Evolutionary conservation across 2,329 filamentous ascomycete species (phyloP).

Genomic region (Rutstroemia sp.): DNA sequence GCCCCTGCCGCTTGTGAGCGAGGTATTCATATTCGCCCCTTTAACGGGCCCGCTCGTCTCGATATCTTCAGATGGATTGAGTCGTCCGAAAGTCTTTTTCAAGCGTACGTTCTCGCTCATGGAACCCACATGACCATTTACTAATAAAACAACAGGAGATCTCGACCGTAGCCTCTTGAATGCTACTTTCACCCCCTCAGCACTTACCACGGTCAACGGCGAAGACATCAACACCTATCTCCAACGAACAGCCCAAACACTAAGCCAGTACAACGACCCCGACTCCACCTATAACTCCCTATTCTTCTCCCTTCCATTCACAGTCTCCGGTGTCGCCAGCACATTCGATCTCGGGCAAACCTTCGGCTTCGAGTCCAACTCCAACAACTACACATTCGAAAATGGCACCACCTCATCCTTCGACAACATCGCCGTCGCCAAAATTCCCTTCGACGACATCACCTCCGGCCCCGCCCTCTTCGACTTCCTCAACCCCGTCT

Average conservation of each 20-base stretch:
- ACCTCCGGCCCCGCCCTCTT: slow-evolving; percentile 21
- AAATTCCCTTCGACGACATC: slow-evolving; percentile 25
- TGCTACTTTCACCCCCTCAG: slow-evolving; percentile 34
- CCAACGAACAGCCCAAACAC: slow-evolving; percentile 33
- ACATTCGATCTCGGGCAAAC: slow-evolving; percentile 29
- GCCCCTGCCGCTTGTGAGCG: slow-evolving; percentile 42
- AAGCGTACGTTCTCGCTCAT: slow-evolving; percentile 30
- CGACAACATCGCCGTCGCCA: slow-evolving; percentile 30
- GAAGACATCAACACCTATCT: slow-evolving; percentile 41
- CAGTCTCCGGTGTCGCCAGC: slow-evolving; percentile 23
- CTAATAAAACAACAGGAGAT: slow-evolving; percentile 9
- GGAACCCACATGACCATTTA: neutral
- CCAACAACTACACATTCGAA: slow-evolving; percentile 31
- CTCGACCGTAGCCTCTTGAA: slow-evolving; percentile 8
- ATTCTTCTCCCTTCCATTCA: slow-evolving; percentile 26
- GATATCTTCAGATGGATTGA: slow-evolving; percentile 49
- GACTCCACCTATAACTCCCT: slow-evolving; percentile 35
- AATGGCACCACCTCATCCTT: slow-evolving; percentile 31
- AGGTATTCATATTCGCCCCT: slow-evolving; percentile 25
- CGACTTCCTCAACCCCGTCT: slow-evolving; percentile 12
- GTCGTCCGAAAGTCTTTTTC: slow-evolving; percentile 49
- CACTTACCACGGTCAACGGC: slow-evolving; percentile 48
- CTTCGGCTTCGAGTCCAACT: slow-evolving; percentile 31
- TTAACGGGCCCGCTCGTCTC: slow-evolving; percentile 41
- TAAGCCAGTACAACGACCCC: slow-evolving; percentile 30